Evolutionary conservation across 2,329 filamentous ascomycete genomes (phyloP), one percentile per base, ranked within the genome.

Genomic region (Phoma sp.): DNA sequence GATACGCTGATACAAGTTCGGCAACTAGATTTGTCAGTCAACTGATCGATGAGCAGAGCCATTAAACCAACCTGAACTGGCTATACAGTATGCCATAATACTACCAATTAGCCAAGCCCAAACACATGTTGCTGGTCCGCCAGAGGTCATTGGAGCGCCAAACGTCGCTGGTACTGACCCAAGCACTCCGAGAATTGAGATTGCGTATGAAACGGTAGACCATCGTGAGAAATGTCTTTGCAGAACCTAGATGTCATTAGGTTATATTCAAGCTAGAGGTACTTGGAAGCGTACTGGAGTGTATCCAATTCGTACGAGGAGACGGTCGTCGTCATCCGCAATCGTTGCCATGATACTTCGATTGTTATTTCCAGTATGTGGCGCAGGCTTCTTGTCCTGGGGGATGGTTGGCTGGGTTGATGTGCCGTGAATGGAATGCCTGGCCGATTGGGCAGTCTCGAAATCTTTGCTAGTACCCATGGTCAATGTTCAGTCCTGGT

Each of bases 41-140:
- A 7, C 30, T 23, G 7, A 17, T 28, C 17, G 4, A 2, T 7
- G 10, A 15, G 2, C 18, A 5, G 33, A 17, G 38, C 23, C 18
- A 37, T 1, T 15, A 11, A 47, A 61, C 58, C 30, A 66, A 81
- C 81, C 80, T 52, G 84, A 87, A 60, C 82, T 84, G 12, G 84
- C 84, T 62, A 87, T 87, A 59, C 83, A 84, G 68, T 85, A 83
- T 28, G 85, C 84, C 84, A 87, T 87, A 57, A 83, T 74, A 11
- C 84, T 86, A 25, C 85, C 85, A 53, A 87, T 79, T 58, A 86
- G 78, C 85, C 86, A 88, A 48, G 84, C 84, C 85, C 86, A 88
- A 30, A 87, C 83, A 36, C 84, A 84, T 5, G 85, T 85, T 20
- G 84, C 84, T 42, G 86, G 85, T 0, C 86, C 86, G 25, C 86